phyloP scores from a whole-genome alignment of 257 asterid genomes.

The Primulina eburnea region DNA sequence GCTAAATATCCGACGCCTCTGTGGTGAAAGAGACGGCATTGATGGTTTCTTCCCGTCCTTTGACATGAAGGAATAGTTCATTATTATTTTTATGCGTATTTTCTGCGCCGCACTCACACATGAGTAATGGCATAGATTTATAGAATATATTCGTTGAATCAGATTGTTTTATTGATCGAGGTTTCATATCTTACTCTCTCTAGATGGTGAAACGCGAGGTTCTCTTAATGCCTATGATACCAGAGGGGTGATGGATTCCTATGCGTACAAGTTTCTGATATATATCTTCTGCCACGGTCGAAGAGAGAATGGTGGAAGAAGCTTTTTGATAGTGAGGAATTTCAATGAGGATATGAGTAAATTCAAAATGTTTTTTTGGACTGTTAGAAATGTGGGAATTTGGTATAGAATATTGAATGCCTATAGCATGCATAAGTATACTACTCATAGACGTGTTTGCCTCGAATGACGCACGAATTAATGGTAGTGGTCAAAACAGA shows the following conservation, averaged over 20 bases:
- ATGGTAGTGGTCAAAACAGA: not conserved
- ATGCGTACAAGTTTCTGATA: no score
- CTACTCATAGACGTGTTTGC: constrained; percentile 20
- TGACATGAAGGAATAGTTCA: constrained; percentile 29
- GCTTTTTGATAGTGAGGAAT: no score
- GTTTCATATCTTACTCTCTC: not conserved
- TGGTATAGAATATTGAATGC: not conserved
- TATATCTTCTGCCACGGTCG: no score
- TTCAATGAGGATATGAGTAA: no score
- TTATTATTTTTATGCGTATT: constrained; percentile 17
- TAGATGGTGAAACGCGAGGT: not conserved
- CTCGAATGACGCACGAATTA: constrained; percentile 17
- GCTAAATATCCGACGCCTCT: constrained; percentile 33
- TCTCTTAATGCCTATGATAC: no score
- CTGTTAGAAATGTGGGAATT: no score
- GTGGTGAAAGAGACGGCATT: constrained; percentile 45
- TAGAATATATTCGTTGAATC: constrained; percentile 22
- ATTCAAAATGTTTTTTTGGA: no score
- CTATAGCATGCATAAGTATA: not conserved
- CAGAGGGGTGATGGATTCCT: no score
- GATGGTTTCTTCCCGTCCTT: constrained; percentile 35
- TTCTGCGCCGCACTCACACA: constrained; percentile 25
- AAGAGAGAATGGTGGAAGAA: no score
- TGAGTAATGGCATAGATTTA: not conserved
- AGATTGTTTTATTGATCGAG: constrained; percentile 5